phyloP scores from a whole-genome alignment of 2,329 filamentous ascomycete species.

The Curvularia sp. region DNA sequence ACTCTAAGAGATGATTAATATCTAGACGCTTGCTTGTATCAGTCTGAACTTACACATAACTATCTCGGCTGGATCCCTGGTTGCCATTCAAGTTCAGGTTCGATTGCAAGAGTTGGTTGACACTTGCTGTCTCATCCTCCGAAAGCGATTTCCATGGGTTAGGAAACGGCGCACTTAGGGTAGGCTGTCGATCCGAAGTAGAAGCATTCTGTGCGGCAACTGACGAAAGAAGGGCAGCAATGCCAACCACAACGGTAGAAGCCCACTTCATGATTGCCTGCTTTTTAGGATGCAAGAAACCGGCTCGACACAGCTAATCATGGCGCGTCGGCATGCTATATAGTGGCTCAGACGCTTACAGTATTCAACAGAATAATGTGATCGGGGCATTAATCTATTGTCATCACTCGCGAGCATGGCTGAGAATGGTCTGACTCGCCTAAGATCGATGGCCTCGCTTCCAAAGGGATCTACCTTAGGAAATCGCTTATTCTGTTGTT shows the following conservation, averaged over 20 bases:
- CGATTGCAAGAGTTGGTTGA: slow-evolving; percentile 18
- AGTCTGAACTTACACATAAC: slow-evolving; percentile 19
- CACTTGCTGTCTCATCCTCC: slow-evolving; percentile 17
- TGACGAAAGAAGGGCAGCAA: slow-evolving; percentile 10
- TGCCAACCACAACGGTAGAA: slow-evolving; percentile 8
- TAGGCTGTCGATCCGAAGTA: slow-evolving; percentile 13
- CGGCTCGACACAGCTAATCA: neutral
- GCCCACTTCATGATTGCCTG: slow-evolving; percentile 9
- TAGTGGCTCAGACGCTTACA: neutral
- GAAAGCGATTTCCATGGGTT: slow-evolving; percentile 24
- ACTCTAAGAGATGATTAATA: slow-evolving; percentile 14
- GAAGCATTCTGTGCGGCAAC: slow-evolving; percentile 11
- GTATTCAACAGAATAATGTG: neutral
- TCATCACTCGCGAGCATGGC: slow-evolving; percentile 9
- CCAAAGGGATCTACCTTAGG: neutral
- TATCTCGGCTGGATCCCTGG: slow-evolving; percentile 20
- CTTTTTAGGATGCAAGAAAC: neutral
- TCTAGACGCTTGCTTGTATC: neutral
- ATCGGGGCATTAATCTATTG: neutral
- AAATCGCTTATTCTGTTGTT: slow-evolving; percentile 3
- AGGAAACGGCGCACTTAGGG: slow-evolving; percentile 15
- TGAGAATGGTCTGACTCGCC: slow-evolving; percentile 1
- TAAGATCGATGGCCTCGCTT: neutral
- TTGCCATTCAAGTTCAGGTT: slow-evolving; percentile 19
- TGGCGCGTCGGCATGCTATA: slow-evolving; percentile 7